phyloP scores from a whole-genome alignment of 331 rosid species.

The Pyrus hybrid region DNA sequence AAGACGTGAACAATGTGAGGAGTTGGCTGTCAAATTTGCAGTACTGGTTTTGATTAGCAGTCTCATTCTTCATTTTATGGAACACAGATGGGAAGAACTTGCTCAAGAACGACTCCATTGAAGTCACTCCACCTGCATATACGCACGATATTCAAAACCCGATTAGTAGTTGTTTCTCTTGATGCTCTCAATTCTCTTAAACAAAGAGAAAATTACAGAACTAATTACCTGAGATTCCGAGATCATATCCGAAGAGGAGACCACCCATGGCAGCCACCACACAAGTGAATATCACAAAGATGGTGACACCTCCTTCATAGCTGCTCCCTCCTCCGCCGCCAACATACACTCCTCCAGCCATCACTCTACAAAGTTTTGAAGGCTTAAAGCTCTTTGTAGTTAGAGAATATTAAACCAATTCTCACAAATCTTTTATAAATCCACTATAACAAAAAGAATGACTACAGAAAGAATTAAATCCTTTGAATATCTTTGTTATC shows the following conservation, averaged over 20 bases:
- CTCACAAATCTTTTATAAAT: not conserved
- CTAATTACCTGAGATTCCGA: constrained; percentile 17
- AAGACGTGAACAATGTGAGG: constrained; percentile 31
- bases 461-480: no score
- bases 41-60: constrained; percentile 15
- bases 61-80: constrained; percentile 8
- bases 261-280: constrained; percentile 19
- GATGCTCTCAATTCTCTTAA: not conserved
- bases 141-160: not conserved
- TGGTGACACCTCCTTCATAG: constrained; percentile 17
- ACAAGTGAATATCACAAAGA: constrained; percentile 8
- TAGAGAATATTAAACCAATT: not conserved
- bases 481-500: not conserved
- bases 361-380: not conserved
- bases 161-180: not conserved
- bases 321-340: not conserved
- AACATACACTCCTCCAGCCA: constrained; percentile 17
- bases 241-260: constrained; percentile 26
- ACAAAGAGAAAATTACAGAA: not conserved
- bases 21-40: constrained; percentile 34
- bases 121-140: constrained; percentile 22
- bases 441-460: no score
- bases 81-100: constrained; percentile 31
- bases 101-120: constrained; percentile 24
- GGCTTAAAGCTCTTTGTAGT: not conserved